phyloP scores from a whole-genome alignment of 1,139 yeast species.

The Waltiozyma sp. region DNA sequence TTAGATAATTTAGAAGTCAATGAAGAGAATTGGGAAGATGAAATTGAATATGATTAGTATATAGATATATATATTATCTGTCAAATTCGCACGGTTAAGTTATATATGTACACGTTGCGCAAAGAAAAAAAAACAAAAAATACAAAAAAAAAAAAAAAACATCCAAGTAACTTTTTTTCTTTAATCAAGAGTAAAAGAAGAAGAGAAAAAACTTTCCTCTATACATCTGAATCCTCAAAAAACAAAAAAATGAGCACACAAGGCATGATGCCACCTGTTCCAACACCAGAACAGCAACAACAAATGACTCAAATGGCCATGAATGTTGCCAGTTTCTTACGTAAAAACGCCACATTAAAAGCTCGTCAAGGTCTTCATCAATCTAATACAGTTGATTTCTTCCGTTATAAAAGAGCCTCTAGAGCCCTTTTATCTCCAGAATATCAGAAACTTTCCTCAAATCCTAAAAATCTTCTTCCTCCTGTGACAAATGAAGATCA shows the following conservation, averaged over 20 bases:
- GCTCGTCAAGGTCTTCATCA: constrained; percentile 71
- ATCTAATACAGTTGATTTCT: constrained; percentile 65
- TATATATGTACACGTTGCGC: too few species aligned
- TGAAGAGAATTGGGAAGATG: constrained; percentile 31
- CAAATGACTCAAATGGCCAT: constrained; percentile 26
- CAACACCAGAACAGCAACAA: constrained; percentile 18
- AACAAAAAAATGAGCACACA: too few species aligned
- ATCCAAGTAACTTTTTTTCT: too few species aligned
- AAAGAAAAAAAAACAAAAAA: too few species aligned
- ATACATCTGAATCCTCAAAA: too few species aligned
- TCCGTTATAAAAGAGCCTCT: constrained; percentile 73
- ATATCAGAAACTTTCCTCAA: constrained; percentile 45
- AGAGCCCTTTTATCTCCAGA: constrained; percentile 71
- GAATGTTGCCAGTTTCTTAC: constrained; percentile 60
- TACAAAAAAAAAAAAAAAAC: too few species aligned
- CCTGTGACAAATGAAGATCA: constrained; percentile 38
- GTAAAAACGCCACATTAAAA: constrained; percentile 56
- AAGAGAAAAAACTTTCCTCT: too few species aligned
- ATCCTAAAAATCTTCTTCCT: constrained; percentile 49
- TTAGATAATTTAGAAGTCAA: constrained; percentile 34
- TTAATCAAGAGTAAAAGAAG: too few species aligned
- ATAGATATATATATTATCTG: too few species aligned
- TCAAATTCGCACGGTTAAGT: too few species aligned
- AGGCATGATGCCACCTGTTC: not conserved
- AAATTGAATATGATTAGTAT: constrained; percentile 22